Evolutionary conservation across 2,329 filamentous ascomycete genomes (phyloP).

Genomic region (Pseudopithomyces chartarum): DNA sequence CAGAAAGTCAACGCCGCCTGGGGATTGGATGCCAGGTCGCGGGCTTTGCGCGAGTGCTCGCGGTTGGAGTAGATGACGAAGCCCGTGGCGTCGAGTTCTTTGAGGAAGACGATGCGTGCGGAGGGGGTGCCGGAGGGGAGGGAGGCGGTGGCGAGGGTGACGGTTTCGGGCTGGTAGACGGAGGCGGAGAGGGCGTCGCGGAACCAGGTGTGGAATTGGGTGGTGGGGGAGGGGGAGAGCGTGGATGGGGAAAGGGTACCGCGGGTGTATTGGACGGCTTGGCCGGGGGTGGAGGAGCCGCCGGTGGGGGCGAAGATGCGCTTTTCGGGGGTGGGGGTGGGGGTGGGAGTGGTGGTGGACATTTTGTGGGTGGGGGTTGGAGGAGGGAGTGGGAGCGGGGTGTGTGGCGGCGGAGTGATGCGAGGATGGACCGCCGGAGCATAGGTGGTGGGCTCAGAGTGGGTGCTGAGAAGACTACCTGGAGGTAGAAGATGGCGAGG

Average conservation of each 20-base stretch:
- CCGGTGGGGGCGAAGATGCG: constrained; percentile 67
- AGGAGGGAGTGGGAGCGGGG: not conserved
- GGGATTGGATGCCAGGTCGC: constrained; percentile 73
- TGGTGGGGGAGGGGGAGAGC: constrained; percentile 69
- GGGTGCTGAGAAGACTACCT: not conserved
- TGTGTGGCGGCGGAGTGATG: not conserved
- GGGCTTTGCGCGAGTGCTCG: constrained; percentile 72
- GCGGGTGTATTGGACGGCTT: constrained; percentile 77
- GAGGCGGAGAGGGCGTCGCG: constrained; percentile 65
- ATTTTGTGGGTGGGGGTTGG: not conserved
- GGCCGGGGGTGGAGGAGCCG: constrained; percentile 56
- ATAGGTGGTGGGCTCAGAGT: too few species aligned
- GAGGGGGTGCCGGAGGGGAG: constrained; percentile 85
- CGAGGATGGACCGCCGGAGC: too few species aligned
- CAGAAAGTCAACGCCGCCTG: constrained; percentile 86
- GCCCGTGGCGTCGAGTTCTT: constrained; percentile 82
- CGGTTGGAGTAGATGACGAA: constrained; percentile 97
- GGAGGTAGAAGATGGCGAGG: not conserved
- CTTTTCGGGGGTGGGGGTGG: constrained; percentile 30
- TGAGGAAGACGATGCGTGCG: constrained; percentile 88
- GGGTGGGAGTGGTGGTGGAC: constrained; percentile 32
- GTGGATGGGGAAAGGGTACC: constrained; percentile 65
- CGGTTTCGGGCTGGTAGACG: constrained; percentile 83
- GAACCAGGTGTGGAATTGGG: constrained; percentile 93
- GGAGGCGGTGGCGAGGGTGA: constrained; percentile 81